Conservation (phyloP, 2,329 filamentous ascomycete genomes). For the Colletotrichum lindemuthianum region DNA sequence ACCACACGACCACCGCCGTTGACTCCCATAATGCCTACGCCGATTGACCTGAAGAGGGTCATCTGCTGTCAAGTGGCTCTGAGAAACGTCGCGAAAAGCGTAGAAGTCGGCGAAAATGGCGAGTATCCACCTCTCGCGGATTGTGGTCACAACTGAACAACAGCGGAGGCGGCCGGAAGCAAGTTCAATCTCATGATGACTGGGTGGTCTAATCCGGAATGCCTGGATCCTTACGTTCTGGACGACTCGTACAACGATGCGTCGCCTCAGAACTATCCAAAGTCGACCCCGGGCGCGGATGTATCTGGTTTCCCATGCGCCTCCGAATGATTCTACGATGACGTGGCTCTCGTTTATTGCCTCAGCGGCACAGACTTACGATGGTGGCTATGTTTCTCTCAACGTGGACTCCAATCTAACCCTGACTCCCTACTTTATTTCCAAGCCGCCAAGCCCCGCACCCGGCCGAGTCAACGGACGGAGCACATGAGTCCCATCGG, state of each 20-base stretch:
- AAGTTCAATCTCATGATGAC: not conserved
- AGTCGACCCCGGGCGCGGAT: not conserved
- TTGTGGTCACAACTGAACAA: not conserved
- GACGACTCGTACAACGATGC: not conserved
- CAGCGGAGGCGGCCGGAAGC: not conserved
- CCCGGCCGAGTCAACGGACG: not conserved
- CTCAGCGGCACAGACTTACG: not conserved
- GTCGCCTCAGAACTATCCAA: not conserved
- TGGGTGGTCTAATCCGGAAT: not conserved
- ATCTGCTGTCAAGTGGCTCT: not conserved
- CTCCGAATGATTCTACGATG: not conserved
- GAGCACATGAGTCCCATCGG: not conserved
- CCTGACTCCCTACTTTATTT: not conserved
- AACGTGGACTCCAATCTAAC: not conserved
- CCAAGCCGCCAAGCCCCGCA: not conserved
- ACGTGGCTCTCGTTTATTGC: not conserved
- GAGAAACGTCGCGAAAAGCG: not conserved
- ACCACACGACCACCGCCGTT: too few relatives aligned
- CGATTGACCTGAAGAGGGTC: too few relatives aligned
- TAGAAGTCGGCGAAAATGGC: not conserved
- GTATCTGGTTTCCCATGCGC: not conserved
- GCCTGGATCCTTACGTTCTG: not conserved
- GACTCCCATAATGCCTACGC: too few relatives aligned
- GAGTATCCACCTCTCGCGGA: not conserved
- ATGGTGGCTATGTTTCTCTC: not conserved